Conservation (phyloP, 495 filamentous ascomycete species). For the Penicilliopsis zonata region DNA sequence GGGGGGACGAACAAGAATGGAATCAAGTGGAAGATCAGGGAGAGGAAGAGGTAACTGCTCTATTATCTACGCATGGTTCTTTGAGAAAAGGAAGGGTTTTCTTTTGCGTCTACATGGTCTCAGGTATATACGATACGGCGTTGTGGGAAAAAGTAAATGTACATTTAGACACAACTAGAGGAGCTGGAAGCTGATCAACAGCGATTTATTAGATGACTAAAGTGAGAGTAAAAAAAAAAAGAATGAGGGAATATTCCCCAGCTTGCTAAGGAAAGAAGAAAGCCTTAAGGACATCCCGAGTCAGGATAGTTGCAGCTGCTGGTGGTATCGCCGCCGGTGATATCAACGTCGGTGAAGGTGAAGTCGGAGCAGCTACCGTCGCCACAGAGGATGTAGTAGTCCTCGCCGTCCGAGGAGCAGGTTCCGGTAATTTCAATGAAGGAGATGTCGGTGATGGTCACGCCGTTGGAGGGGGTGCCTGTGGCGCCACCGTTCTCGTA, state of each 20-base stretch:
- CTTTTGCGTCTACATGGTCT: neutral
- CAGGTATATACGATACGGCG: constrained; percentile 3
- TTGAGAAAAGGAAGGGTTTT: too few species aligned
- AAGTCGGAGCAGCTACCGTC: constrained; percentile 31
- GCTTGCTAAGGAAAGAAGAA: too few species aligned
- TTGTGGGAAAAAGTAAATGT: too few species aligned
- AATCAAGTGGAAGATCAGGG: constrained; percentile 69
- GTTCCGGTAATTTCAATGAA: constrained; percentile 33
- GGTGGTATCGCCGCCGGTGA: constrained; percentile 27
- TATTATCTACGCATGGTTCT: too few species aligned
- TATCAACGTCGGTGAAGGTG: constrained; percentile 21
- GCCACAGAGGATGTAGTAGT: constrained; percentile 40
- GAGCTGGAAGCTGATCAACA: too few species aligned
- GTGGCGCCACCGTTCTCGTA: constrained; percentile 37
- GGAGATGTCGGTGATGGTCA: constrained; percentile 24
- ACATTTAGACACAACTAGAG: too few species aligned
- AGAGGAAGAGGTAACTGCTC: constrained; percentile 77
- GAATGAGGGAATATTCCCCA: too few species aligned
- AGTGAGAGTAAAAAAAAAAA: too few species aligned
- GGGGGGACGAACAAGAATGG: constrained; percentile 73
- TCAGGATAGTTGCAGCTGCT: constrained; percentile 30
- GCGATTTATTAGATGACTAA: too few species aligned
- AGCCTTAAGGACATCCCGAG: constrained; percentile 12
- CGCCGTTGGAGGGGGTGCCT: constrained; percentile 30
- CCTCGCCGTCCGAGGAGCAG: constrained; percentile 11